These are phyloP conservation scores for Trypanosoma platydactyli DNA, from an alignment of 208 protist genomes.

Conservation along the genomic window DNA sequence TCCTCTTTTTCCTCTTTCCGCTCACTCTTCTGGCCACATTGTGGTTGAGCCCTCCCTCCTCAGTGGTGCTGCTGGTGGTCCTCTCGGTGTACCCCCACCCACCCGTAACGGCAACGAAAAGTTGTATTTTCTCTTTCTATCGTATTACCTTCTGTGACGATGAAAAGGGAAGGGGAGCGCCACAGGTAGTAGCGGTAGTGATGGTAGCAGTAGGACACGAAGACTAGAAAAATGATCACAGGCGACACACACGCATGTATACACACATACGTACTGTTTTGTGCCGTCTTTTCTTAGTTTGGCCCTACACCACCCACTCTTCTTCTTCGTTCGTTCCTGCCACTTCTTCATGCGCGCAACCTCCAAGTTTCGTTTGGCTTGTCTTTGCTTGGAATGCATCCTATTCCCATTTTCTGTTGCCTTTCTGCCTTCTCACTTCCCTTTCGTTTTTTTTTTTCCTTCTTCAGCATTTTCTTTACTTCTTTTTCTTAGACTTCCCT, in stretches of 20 bases:
- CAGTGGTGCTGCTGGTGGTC: not conserved
- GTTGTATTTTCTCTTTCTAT: not conserved
- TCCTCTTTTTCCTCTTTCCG: conserved; percentile 3
- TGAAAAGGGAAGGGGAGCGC: not conserved
- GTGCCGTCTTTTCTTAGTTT: not conserved
- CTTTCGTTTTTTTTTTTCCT: conserved; percentile 25
- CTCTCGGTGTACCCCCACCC: not conserved
- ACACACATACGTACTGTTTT: not conserved
- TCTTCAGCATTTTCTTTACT: conserved; percentile 31
- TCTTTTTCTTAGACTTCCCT: conserved; percentile 40
- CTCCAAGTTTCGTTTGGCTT: conserved; percentile 6
- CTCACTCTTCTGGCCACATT: not conserved
- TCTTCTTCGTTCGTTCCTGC: not conserved
- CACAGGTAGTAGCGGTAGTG: too few relatives aligned
- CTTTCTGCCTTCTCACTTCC: conserved; percentile 1
- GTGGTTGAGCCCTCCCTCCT: not conserved
- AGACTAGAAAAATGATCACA: not conserved
- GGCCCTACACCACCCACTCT: not conserved
- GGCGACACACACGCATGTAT: not conserved
- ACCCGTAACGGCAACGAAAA: not conserved
- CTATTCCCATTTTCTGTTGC: conserved; percentile 5
- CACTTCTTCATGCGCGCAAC: not conserved
- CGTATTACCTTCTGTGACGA: conserved; percentile 9
- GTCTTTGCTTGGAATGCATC: conserved; percentile 1
- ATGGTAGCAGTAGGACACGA: too few relatives aligned